Base-by-base conservation (phyloP, 164 flowering plant genomes). In the Vitis vinifera region DNA sequence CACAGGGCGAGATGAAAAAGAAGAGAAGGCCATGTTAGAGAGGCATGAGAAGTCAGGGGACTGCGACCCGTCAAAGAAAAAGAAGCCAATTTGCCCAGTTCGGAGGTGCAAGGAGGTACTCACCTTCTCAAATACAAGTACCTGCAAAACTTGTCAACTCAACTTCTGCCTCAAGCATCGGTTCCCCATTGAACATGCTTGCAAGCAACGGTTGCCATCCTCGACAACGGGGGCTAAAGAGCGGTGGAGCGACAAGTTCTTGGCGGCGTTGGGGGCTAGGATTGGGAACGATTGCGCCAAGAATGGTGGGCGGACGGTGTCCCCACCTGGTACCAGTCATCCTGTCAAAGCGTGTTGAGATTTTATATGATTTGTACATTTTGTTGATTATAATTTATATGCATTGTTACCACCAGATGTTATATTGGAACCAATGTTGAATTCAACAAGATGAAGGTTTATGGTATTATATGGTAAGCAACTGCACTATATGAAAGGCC, bases 121-220 rank as follows among this genome's bases (percentile, higher is more conserved):
- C 59, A 89, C 98, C 2, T 93, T 93, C 66, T 84, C 97, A 8
- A 93, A 93, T 71, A 77, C 85, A 3, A 75, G 59, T 58, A 73
- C 81, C 1, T 95, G 99, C 83, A 91, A 88, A 79, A 66, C 44
- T 11, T 95, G 97, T 62, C 67, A 77, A 9, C 8, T 77, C 69
- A 88, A 88, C 83, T 85, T 91, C 37, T 95, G 99, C 66, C 68
- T 95, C 67, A 84, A 75, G 68, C 99, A 95, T 58, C 73, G 99
- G 57, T 92, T 94, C 60, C 94, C 94, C 1, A 81, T 85, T 1
- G 98, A 93, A 44, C 99, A 95, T 61, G 78, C 68, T 10, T 93
- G 98, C 73, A 67, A n/a, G n/a, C 51, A 55, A n/a, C 52, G 31
- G 63, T 13, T 71, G 19, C 3, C 62, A 3, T 15, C 50, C 2